Percentiles rank a stretch among this genome's conserved stretches.
Evolutionary conservation across 148 eudicot genomes (phyloP).

Genomic region (Vaccinium vitisidaea): DNA sequence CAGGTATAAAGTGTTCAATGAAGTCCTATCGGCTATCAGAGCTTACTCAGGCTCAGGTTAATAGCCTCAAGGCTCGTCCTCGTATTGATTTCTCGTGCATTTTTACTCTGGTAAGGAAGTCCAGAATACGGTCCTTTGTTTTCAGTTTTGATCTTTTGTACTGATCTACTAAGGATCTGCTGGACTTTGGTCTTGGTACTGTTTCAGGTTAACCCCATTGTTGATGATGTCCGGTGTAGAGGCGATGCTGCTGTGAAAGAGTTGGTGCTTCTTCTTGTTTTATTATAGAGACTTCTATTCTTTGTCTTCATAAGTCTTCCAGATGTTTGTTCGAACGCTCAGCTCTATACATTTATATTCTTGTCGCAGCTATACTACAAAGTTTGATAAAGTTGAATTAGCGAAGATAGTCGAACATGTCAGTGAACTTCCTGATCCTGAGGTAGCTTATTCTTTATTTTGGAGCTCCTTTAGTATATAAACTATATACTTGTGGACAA

Average conservation of each 20-base stretch:
- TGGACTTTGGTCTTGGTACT: constrained; percentile 12
- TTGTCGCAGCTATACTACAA: constrained; percentile 61
- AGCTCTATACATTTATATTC: constrained; percentile 11
- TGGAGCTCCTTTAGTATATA: neutral
- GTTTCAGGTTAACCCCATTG: constrained; percentile 89
- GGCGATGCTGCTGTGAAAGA: constrained; percentile 97
- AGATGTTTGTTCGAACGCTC: neutral
- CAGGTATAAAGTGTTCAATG: constrained; percentile 63
- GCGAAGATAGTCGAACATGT: constrained; percentile 70
- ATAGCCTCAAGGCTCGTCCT: constrained; percentile 85
- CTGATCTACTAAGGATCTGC: neutral
- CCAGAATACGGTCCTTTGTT: neutral
- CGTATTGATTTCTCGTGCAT: constrained; percentile 90
- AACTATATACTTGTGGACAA: neutral
- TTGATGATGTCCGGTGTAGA: constrained; percentile 75
- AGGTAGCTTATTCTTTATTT: constrained; percentile 41
- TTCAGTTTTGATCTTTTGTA: neutral
- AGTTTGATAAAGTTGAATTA: constrained; percentile 79
- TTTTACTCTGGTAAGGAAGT: constrained; percentile 28
- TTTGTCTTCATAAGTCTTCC: neutral
- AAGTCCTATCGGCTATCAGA: constrained; percentile 93
- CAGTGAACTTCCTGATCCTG: constrained; percentile 77
- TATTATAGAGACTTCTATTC: neutral
- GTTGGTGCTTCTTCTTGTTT: constrained; percentile 47
- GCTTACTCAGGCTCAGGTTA: constrained; percentile 62